phyloP scores from a whole-genome alignment of 768 basidiomycete genomes.

The Auricularia cornea region DNA sequence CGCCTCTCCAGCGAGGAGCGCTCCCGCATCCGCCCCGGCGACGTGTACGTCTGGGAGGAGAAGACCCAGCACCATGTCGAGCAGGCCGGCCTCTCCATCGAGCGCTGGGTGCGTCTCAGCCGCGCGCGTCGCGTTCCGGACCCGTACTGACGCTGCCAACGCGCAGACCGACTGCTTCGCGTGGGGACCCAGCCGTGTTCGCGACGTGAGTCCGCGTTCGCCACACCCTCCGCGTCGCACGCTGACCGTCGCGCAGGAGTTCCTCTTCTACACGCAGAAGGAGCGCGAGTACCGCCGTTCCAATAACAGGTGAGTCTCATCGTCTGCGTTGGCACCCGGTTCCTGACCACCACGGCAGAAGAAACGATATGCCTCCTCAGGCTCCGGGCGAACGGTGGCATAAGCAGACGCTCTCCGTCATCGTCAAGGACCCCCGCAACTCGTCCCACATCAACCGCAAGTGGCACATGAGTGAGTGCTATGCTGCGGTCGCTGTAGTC shows the following conservation, averaged over 20 bases:
- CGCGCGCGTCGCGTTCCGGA: not conserved
- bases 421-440: not conserved
- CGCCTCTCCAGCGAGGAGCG: conserved; percentile 79
- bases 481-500: not conserved
- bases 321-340: not conserved
- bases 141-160: not conserved
- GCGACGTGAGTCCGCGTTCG: not conserved
- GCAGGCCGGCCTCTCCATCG: conserved; percentile 27
- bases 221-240: not conserved
- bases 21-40: conserved; percentile 31
- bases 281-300: not conserved
- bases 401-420: not conserved
- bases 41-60: conserved; percentile 39
- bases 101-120: conserved; percentile 15
- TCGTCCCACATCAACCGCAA: not conserved
- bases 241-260: not conserved
- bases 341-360: not conserved
- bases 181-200: not conserved
- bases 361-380: not conserved
- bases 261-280: not conserved
- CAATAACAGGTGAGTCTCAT: not conserved
- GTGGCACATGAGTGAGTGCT: not conserved
- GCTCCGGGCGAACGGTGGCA: not conserved
- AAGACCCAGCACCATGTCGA: conserved; percentile 24
- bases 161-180: not conserved